phyloP scores from a whole-genome alignment of 345 rosid species.

The Firmiana major region DNA sequence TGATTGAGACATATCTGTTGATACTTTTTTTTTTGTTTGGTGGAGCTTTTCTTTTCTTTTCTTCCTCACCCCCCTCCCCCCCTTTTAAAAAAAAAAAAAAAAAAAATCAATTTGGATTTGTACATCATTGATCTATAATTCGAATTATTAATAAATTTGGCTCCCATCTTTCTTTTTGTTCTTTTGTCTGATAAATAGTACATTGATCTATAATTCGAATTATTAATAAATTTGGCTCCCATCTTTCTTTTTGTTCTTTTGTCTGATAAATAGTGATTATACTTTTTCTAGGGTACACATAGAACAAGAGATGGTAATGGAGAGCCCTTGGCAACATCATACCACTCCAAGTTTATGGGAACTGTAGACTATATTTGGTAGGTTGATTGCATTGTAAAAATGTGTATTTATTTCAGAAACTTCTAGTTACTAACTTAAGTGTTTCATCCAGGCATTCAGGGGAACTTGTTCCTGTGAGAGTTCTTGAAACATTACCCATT shows the following conservation, averaged over 20 bases:
- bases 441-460: conserved; percentile 61
- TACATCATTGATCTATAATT: too few species aligned
- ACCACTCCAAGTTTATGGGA: conserved; percentile 81
- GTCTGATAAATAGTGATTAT: conserved; percentile 10
- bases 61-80: too few species aligned
- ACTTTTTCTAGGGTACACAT: conserved; percentile 45
- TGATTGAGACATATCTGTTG: neutral
- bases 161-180: neutral
- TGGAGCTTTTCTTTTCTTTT: neutral
- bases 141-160: neutral
- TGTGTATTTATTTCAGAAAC: neutral
- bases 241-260: neutral
- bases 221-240: neutral
- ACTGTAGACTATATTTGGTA: conserved; percentile 98
- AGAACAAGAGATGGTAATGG: conserved; percentile 60
- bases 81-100: too few species aligned
- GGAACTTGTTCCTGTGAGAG: conserved; percentile 73
- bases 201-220: too few species aligned
- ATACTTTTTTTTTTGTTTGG: neutral
- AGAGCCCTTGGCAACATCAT: conserved; percentile 92
- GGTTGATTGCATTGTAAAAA: conserved; percentile 1
- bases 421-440: conserved; percentile 14
- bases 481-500: conserved; percentile 82
- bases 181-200: conserved; percentile 10
- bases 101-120: neutral